phyloP scores from a whole-genome alignment of 1,284 basidiomycete species.

The Puccinia novopanici region DNA sequence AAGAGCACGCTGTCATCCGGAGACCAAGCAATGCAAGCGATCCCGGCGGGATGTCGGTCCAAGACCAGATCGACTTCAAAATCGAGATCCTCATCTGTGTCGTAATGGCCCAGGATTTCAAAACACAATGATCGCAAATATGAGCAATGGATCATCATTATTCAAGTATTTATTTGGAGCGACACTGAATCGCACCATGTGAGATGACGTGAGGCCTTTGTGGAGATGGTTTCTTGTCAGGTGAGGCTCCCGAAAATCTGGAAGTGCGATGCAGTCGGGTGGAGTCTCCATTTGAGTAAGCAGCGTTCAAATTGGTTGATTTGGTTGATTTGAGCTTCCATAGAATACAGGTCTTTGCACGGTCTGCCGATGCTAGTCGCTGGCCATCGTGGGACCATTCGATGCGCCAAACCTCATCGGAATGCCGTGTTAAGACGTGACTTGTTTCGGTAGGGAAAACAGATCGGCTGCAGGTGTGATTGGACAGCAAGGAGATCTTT shows the following conservation, averaged over 20 bases:
- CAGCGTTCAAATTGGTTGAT: background rate
- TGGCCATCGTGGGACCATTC: slow-evolving; percentile 89
- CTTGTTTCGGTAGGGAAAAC: slow-evolving; percentile 80
- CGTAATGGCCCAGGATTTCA: background rate
- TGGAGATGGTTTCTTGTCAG: slow-evolving; percentile 1
- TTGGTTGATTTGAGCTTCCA: slow-evolving; percentile 77
- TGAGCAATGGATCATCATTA: background rate
- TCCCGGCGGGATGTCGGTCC: slow-evolving; percentile 72
- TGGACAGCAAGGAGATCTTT: slow-evolving; percentile 78
- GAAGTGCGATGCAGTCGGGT: slow-evolving; percentile 8
- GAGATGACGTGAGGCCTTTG: slow-evolving; percentile 3
- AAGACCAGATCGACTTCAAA: slow-evolving; percentile 67
- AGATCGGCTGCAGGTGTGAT: slow-evolving; percentile 77
- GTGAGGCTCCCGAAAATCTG: background rate
- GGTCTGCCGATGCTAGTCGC: slow-evolving; percentile 82
- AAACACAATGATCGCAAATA: background rate
- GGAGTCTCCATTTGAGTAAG: background rate
- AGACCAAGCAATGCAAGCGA: slow-evolving; percentile 85
- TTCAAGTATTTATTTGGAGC: background rate
- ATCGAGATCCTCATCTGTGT: slow-evolving; percentile 28
- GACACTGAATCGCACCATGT: slow-evolving; percentile 1
- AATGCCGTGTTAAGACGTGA: slow-evolving; percentile 78
- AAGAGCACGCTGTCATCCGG: slow-evolving; percentile 78
- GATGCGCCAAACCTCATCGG: slow-evolving; percentile 91
- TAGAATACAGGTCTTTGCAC: slow-evolving; percentile 81